Conservation (phyloP, 2,329 filamentous ascomycete species). For the Colletotrichum magnum region DNA sequence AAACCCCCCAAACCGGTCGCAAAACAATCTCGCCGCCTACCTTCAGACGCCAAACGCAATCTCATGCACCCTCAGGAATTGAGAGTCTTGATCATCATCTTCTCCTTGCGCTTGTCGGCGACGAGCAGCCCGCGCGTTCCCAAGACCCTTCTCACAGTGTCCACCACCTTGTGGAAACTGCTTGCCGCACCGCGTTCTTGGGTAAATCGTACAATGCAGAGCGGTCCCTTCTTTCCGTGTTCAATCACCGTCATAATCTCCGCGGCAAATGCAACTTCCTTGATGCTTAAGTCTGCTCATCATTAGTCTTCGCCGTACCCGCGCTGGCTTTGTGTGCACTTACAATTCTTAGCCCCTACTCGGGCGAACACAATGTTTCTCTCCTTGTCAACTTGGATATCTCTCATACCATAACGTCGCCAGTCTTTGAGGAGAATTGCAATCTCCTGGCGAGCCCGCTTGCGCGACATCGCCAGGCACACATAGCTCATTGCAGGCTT, state of each 20-base stretch:
- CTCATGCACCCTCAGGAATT: conserved; percentile 58
- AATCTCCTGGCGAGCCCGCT: conserved; percentile 83
- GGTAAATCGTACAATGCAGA: conserved; percentile 87
- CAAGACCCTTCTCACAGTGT: conserved; percentile 80
- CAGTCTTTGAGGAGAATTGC: conserved; percentile 83
- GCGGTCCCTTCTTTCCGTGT: conserved; percentile 80
- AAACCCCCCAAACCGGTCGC: conserved; percentile 18
- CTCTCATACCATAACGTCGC: conserved; percentile 84
- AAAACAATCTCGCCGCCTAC: conserved; percentile 33
- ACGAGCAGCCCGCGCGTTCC: conserved; percentile 77
- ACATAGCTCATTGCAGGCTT: conserved; percentile 84
- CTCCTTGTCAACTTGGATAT: conserved; percentile 83
- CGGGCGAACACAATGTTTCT: conserved; percentile 85
- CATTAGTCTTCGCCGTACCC: conserved; percentile 35
- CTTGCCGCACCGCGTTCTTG: conserved; percentile 93
- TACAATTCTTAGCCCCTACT: conserved; percentile 84
- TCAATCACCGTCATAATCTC: conserved; percentile 93
- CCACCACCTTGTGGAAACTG: conserved; percentile 87
- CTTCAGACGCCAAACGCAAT: conserved; percentile 38
- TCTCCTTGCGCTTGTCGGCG: conserved; percentile 74
- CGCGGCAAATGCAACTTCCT: conserved; percentile 88
- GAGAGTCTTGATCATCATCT: conserved; percentile 81
- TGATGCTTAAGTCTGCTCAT: conserved; percentile 79
- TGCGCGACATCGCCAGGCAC: conserved; percentile 79
- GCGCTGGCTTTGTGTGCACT: conserved; percentile 51